Conservation (phyloP, 371 early-diverging fungal genomes). For the Mortierella sp. region DNA sequence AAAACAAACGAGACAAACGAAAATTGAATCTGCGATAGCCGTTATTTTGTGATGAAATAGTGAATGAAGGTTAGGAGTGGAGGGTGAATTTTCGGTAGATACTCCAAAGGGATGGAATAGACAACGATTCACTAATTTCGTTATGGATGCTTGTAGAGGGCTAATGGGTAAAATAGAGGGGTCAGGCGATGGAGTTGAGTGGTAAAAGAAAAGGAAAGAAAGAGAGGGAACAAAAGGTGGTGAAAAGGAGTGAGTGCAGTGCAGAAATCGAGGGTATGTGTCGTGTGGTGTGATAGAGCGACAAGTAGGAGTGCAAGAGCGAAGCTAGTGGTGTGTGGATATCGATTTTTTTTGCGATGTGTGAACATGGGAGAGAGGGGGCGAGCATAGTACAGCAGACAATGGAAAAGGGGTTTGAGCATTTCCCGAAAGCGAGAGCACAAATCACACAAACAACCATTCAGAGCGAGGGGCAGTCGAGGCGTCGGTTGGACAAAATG, state of each 20-base stretch:
- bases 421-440: not conserved
- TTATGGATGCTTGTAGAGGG: not conserved
- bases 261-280: not conserved
- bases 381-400: too few relatives aligned
- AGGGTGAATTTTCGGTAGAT: too few relatives aligned
- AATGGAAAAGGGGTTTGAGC: not conserved
- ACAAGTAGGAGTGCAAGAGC: not conserved
- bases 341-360: not conserved
- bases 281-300: not conserved
- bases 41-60: not conserved
- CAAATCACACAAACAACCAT: not conserved
- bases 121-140: not conserved
- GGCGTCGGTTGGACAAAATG: not conserved
- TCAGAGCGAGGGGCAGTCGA: not conserved
- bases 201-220: not conserved
- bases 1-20: not conserved
- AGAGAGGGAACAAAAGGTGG: not conserved
- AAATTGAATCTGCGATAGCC: constrained; percentile 2
- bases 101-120: too few relatives aligned
- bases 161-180: not conserved
- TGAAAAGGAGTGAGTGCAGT: not conserved
- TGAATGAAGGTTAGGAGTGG: not conserved
- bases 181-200: not conserved
- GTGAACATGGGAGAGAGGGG: not conserved
- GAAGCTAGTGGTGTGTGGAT: too few relatives aligned